Conservation (phyloP, 148 eudicot species). For the Chenopodium quinoa region DNA sequence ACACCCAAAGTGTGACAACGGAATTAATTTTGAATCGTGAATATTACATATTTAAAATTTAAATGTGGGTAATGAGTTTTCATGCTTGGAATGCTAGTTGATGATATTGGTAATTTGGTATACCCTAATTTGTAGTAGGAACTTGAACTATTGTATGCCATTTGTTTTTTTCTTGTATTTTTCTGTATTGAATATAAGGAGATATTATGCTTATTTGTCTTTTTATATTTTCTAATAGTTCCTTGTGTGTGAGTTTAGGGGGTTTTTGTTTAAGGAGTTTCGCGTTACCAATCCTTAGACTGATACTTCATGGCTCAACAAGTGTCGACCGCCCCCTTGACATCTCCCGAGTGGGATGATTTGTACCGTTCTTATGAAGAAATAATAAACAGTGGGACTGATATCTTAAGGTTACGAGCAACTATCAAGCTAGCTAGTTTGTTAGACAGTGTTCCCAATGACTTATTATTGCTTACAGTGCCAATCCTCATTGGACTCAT, state of each 20-base stretch:
- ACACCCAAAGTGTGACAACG: too few species aligned
- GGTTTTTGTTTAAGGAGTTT: background rate
- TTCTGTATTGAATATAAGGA: too few species aligned
- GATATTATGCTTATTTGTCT: too few species aligned
- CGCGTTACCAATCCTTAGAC: background rate
- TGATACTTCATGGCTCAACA: conserved; percentile 23
- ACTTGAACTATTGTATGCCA: too few species aligned
- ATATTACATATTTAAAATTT: too few species aligned
- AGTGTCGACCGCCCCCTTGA: conserved; percentile 18
- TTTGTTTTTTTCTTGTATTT: too few species aligned
- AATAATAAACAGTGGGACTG: conserved; percentile 29
- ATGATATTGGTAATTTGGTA: too few species aligned
- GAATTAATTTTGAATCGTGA: too few species aligned
- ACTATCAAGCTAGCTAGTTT: conserved; percentile 35
- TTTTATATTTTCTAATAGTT: background rate
- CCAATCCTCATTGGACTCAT: conserved; percentile 40
- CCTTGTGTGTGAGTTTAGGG: background rate
- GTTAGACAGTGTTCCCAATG: conserved; percentile 40
- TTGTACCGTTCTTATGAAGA: conserved; percentile 33
- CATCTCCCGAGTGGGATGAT: conserved; percentile 42
- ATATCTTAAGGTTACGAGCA: conserved; percentile 32
- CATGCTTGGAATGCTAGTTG: too few species aligned
- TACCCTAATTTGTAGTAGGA: too few species aligned
- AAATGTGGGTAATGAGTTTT: too few species aligned
- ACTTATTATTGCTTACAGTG: conserved; percentile 32